These are phyloP conservation scores for Cutaneotrichosporon cavernicola DNA, from an alignment of 1,284 basidiomycete genomes.

Conservation along the genomic window DNA sequence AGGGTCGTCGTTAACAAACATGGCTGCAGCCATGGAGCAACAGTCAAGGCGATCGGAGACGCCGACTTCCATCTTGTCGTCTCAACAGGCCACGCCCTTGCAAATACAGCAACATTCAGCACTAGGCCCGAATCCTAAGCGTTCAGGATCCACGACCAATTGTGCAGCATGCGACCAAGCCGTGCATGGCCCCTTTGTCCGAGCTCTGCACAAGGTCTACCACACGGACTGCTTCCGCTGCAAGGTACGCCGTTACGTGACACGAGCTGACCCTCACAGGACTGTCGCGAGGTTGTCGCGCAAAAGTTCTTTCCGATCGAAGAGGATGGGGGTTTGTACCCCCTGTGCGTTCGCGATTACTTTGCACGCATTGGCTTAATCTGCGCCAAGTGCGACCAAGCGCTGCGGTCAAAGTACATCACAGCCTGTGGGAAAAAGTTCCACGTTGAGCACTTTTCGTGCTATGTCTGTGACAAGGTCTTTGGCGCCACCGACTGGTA, in stretches of 20 bases:
- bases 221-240: constrained; percentile 97
- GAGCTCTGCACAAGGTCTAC: constrained; percentile 90
- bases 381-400: constrained; percentile 92
- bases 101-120: constrained; percentile 5
- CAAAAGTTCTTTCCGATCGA: constrained; percentile 99
- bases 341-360: constrained; percentile 97
- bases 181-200: constrained; percentile 80
- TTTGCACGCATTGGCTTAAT: constrained; percentile 94
- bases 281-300: constrained; percentile 93
- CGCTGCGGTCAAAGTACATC: constrained; percentile 95
- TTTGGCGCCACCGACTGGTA: constrained; percentile 99
- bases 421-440: constrained; percentile 99
- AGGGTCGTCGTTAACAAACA: constrained; percentile 18
- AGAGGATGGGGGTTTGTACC: constrained; percentile 73
- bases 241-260: constrained; percentile 62
- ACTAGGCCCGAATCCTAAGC: constrained; percentile 16
- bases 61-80: constrained; percentile 19
- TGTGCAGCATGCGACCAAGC: constrained; percentile 52
- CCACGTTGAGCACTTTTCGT: constrained; percentile 99
- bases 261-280: constrained; percentile 58
- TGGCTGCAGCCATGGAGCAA: constrained; percentile 3
- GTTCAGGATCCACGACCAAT: constrained; percentile 30
- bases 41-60: constrained; percentile 19
- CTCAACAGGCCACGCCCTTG: constrained; percentile 10
- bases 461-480: constrained; percentile 90